Conservation (phyloP, 2,329 filamentous ascomycete species). For the Colletotrichum filicis region DNA sequence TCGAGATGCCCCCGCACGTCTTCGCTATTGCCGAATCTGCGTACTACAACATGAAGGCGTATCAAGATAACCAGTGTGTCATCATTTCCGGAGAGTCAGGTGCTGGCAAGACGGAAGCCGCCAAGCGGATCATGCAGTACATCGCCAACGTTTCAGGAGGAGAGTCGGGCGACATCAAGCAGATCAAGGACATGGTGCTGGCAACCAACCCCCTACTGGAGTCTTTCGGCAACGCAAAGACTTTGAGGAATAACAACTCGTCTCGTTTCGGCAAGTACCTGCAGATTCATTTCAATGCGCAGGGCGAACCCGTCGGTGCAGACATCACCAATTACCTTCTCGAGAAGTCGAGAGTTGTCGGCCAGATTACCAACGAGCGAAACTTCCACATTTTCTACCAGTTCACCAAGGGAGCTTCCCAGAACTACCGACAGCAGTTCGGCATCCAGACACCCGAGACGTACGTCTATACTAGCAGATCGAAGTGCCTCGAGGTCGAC, state of each 20-base stretch:
- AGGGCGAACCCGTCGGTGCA: slow-evolving; percentile 92
- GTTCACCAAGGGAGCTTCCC: slow-evolving; percentile 94
- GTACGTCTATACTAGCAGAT: slow-evolving; percentile 92
- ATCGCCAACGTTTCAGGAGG: slow-evolving; percentile 97
- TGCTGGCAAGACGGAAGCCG: slow-evolving; percentile 97
- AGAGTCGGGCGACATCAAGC: slow-evolving; percentile 85
- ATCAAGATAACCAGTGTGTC: slow-evolving; percentile 98
- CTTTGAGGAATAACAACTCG: slow-evolving; percentile 97
- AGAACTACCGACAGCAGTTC: slow-evolving; percentile 86
- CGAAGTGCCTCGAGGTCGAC: slow-evolving; percentile 93
- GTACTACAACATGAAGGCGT: slow-evolving; percentile 99
- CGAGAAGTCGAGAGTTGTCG: slow-evolving; percentile 94
- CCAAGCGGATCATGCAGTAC: slow-evolving; percentile 99
- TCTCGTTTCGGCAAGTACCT: slow-evolving; percentile 98
- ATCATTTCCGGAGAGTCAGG: slow-evolving; percentile 99
- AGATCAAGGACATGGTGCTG: slow-evolving; percentile 99
- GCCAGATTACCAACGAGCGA: slow-evolving; percentile 93
- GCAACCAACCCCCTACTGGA: slow-evolving; percentile 97
- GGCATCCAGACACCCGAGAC: slow-evolving; percentile 92
- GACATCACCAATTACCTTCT: slow-evolving; percentile 98
- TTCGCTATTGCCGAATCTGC: slow-evolving; percentile 96
- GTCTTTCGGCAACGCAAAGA: slow-evolving; percentile 98
- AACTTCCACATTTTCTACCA: slow-evolving; percentile 99
- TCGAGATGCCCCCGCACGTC: slow-evolving; percentile 95
- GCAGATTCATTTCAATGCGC: slow-evolving; percentile 93